Evolutionary conservation across 495 filamentous ascomycete species (phyloP), one percentile per base, ranked within the genome.

Genomic region (Parathielavia appendiculata): DNA sequence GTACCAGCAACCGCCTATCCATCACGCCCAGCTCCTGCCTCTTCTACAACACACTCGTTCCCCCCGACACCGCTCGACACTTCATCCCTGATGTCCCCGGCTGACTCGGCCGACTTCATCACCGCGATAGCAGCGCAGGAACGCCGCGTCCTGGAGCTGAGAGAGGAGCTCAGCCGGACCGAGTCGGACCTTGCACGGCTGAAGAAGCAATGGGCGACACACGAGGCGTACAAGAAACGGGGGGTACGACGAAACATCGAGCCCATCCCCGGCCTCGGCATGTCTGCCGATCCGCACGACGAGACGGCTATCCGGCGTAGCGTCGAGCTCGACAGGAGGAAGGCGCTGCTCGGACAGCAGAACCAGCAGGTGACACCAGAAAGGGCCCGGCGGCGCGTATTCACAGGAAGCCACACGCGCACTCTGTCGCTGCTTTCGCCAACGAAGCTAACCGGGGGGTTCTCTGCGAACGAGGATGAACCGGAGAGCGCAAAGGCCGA

Each of bases 51-150:
- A 3, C 47, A 74, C 16, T 78, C 73, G 9, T 74, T 76, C 57
- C 81, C 74, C 34, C 74, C 72, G 19, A 83, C 76, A 23, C 76
- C 75, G 4, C 60, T 74, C n/a, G 75, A 79, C 23, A 69, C 69
- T 1, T 58, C 73, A 1, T 60, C 67, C 2, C 48, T 78, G 0
- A 63, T 69, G 14, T 81, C 81, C 11, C 85, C 88, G 0, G 76
- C 75, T 41, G 90, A 95, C 62, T 76, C 87, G 23, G 86, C 78
- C 63, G 80, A 83, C n/a, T 87, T 96, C 60, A 83, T 98, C 41
- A 89, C 89, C 38, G 88, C 90, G 35, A 85, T 97, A 55, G 93
- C 93, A 14, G 86, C 90, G 6, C 91, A 97, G 71, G 93, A 98
- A 69, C 84, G 93, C n/a, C 84, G 83, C 51, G 92, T 98, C 7